phyloP scores from a whole-genome alignment of 192 early-diverging fungal species.

The Geranomyces variabilis region DNA sequence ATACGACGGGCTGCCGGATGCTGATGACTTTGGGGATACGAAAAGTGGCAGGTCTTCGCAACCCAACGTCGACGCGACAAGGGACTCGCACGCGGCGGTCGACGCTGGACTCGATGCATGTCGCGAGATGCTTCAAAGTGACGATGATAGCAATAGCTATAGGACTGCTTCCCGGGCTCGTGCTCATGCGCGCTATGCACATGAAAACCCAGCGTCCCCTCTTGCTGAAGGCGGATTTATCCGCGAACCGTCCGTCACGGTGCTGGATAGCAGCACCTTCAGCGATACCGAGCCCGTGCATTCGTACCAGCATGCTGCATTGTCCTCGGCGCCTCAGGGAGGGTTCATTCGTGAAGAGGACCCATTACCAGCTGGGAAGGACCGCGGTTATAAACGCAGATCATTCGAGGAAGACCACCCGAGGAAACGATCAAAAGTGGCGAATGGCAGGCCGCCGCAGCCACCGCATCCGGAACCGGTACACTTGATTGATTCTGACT shows the following conservation, averaged over 20 bases:
- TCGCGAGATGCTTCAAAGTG: neutral
- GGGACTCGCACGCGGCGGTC: neutral
- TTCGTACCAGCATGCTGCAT: neutral
- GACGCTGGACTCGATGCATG: neutral
- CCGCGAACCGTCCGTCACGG: neutral
- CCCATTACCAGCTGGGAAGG: too few relatives aligned
- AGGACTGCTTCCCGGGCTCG: neutral
- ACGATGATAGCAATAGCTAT: neutral
- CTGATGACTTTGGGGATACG: too few relatives aligned
- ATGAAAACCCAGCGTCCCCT: neutral
- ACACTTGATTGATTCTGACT: too few relatives aligned
- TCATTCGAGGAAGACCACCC: too few relatives aligned
- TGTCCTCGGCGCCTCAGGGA: neutral
- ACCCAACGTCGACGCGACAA: too few relatives aligned
- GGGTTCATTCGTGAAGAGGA: conserved; percentile 1
- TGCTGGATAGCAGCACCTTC: neutral
- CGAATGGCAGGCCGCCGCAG: too few relatives aligned
- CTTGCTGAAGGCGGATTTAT: neutral
- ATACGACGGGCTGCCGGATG: too few relatives aligned
- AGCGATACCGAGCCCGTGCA: neutral
- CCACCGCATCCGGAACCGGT: too few relatives aligned
- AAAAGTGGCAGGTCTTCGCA: too few relatives aligned
- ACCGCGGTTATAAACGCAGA: too few relatives aligned
- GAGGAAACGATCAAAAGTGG: too few relatives aligned
- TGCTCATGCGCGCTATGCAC: neutral